These are phyloP conservation scores for Cyclocybe cylindracea DNA, from an alignment of 768 basidiomycete genomes.

Conservation along the genomic window DNA sequence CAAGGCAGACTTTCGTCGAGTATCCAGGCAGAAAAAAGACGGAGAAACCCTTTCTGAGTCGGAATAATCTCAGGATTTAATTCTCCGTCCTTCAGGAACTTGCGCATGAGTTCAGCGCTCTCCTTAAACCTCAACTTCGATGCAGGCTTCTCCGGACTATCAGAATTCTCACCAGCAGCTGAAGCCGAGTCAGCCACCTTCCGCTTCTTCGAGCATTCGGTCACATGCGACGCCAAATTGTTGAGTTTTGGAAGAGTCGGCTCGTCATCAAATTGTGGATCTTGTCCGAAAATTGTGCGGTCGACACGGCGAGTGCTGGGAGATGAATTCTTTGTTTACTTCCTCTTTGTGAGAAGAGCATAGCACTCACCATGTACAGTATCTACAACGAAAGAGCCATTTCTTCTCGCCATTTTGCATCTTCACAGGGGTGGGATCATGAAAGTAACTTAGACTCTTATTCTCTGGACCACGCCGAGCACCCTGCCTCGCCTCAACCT, in stretches of 20 bases:
- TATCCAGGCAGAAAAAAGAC: slow-evolving; percentile 32
- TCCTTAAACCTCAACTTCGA: slow-evolving; percentile 10
- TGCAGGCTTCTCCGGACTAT: too few species aligned
- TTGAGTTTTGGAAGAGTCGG: slow-evolving; percentile 18
- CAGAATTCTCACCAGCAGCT: too few species aligned
- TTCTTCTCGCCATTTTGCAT: too few species aligned
- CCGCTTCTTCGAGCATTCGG: slow-evolving; percentile 13
- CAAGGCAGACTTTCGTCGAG: slow-evolving; percentile 27
- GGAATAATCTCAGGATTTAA: slow-evolving; percentile 27
- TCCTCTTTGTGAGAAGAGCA: background rate
- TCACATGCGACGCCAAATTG: slow-evolving; percentile 26
- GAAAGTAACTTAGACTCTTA: too few species aligned
- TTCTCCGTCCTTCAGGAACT: slow-evolving; percentile 31
- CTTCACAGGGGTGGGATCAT: too few species aligned
- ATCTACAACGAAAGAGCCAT: too few species aligned
- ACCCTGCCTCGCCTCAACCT: too few species aligned
- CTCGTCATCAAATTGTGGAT: slow-evolving; percentile 19
- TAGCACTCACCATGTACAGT: too few species aligned
- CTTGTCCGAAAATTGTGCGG: slow-evolving; percentile 6
- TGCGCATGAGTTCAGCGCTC: slow-evolving; percentile 26
- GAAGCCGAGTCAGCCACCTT: background rate
- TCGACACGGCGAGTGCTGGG: slow-evolving; percentile 2
- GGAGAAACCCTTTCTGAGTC: slow-evolving; percentile 26
- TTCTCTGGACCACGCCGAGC: too few species aligned
- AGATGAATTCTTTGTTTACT: slow-evolving; percentile 7